These are phyloP conservation scores for Glycine soja DNA, from an alignment of 306 rosid genomes.

Conservation along the genomic window DNA sequence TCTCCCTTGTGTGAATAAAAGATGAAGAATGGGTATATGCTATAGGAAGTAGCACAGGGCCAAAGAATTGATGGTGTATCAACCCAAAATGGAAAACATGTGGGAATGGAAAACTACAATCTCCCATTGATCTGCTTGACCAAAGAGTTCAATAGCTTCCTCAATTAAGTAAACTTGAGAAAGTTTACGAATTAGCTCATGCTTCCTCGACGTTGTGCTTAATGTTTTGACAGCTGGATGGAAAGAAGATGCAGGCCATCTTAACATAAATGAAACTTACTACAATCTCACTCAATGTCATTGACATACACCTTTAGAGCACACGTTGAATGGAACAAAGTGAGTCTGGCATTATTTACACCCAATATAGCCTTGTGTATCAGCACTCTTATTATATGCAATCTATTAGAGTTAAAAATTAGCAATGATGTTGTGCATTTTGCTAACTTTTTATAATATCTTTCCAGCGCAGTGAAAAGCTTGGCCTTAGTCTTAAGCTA, in stretches of 20 bases:
- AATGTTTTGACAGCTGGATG: slow-evolving; percentile 61
- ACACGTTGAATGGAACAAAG: slow-evolving; percentile 72
- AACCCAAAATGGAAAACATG: slow-evolving; percentile 74
- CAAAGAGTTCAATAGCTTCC: slow-evolving; percentile 52
- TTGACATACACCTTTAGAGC: slow-evolving; percentile 93
- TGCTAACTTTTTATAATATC: slow-evolving; percentile 52
- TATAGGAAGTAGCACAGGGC: slow-evolving; percentile 67
- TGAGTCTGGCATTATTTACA: slow-evolving; percentile 38
- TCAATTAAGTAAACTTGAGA: slow-evolving; percentile 58
- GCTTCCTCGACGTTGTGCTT: slow-evolving; percentile 50
- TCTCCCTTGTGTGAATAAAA: too few relatives aligned
- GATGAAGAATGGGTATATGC: slow-evolving; percentile 36
- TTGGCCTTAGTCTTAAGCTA: slow-evolving; percentile 99
- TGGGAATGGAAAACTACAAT: slow-evolving; percentile 68
- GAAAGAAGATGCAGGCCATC: slow-evolving; percentile 69
- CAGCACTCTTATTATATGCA: slow-evolving; percentile 26
- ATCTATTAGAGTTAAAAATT: slow-evolving; percentile 26
- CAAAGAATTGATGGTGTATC: slow-evolving; percentile 66
- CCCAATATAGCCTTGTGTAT: neutral
- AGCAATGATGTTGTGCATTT: slow-evolving; percentile 20
- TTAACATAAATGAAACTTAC: slow-evolving; percentile 63
- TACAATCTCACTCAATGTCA: slow-evolving; percentile 67
- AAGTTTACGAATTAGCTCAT: slow-evolving; percentile 62
- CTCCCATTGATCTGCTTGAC: slow-evolving; percentile 74
- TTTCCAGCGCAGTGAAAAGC: slow-evolving; percentile 99